Evolutionary conservation across 2,329 filamentous ascomycete genomes (phyloP), one percentile per base, ranked within the genome.

Genomic region (Penicillium sp.): DNA sequence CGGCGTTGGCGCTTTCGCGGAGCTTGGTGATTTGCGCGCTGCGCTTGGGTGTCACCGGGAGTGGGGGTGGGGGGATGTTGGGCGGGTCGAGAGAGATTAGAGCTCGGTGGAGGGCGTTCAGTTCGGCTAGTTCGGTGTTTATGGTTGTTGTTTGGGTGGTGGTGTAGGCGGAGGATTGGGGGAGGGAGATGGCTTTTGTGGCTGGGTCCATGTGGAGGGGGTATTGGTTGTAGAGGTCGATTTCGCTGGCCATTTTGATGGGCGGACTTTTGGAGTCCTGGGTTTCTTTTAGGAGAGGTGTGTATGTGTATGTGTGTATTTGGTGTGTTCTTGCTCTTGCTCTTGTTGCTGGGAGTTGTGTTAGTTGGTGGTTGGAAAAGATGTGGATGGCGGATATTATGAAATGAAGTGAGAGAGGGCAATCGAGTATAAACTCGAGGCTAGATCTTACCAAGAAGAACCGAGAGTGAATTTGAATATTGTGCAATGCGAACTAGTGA

Each of bases 1-100:
- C 86, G 54, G 79, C 79, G 79, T 96, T 96, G 67, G 91, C 93
- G 53, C 83, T 84, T 73, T 97, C 94, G 71, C 92, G 90, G 62
- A 97, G 87, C 78, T 97, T 97, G 76, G 82, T 85, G 75, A 99
- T 89, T 71, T 92, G 87, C 31, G 90, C 91, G 62, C 84, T 87
- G 69, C 93, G 91, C 79, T 97, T 96, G 48, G 91, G 92, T 80
- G 96, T 95, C 58, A 97, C 88, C 55, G 92, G 92, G 37, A 96
- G 83, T 0, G 94, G 94, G 0, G 93, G 89, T 5, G 92, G 92
- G 0, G 93, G 93, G 18, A 91, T 81, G 55, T 84, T 82, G 5
- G 88, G 84, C 0, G 78, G 77, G 42, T 85, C 81, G 63, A 91
- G 83, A 51, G 76, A 75, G 65, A 94, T 80, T 56, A 97, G 84